These are phyloP conservation scores for Flaveria robusta DNA, from an alignment of 129 eudicot genomes.

Conservation along the genomic window DNA sequence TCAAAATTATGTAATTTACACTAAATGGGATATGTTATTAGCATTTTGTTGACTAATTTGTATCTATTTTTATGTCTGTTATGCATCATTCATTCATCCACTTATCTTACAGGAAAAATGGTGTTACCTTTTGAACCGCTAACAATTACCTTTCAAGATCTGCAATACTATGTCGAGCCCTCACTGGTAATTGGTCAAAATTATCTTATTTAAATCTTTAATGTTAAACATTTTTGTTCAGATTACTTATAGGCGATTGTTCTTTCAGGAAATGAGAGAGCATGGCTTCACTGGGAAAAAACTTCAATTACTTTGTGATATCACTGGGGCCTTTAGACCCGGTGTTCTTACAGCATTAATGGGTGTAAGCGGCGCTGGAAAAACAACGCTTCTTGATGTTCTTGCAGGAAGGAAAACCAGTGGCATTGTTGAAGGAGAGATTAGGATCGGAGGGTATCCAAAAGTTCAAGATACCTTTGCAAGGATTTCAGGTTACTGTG, in stretches of 20 bases:
- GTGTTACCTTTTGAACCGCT: slow-evolving; percentile 74
- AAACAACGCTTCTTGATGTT: slow-evolving; percentile 91
- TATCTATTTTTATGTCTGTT: background rate
- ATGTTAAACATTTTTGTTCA: background rate
- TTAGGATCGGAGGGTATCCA: slow-evolving; percentile 65
- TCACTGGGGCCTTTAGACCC: slow-evolving; percentile 74
- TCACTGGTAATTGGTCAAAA: slow-evolving; percentile 47
- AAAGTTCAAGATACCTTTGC: slow-evolving; percentile 79
- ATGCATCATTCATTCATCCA: slow-evolving; percentile 1
- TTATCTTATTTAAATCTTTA: background rate
- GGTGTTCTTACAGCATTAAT: slow-evolving; percentile 86
- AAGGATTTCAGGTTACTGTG: slow-evolving; percentile 84
- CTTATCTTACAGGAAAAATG: slow-evolving; percentile 53
- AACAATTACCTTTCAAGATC: slow-evolving; percentile 59
- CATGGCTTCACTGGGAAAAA: slow-evolving; percentile 55
- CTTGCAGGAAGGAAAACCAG: slow-evolving; percentile 82
- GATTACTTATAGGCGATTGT: background rate
- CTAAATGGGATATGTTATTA: slow-evolving; percentile 10
- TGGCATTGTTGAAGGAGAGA: slow-evolving; percentile 65
- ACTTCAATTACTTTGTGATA: slow-evolving; percentile 64
- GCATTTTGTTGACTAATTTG: background rate
- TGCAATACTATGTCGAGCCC: slow-evolving; percentile 75
- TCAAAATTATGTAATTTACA: background rate
- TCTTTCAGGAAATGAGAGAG: slow-evolving; percentile 63
- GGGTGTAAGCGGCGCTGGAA: slow-evolving; percentile 95